Evolutionary conservation across 139 green algal genomes (phyloP), one percentile per base, ranked within the genome.

Genomic region (Mesotaenium endlicherianum): DNA sequence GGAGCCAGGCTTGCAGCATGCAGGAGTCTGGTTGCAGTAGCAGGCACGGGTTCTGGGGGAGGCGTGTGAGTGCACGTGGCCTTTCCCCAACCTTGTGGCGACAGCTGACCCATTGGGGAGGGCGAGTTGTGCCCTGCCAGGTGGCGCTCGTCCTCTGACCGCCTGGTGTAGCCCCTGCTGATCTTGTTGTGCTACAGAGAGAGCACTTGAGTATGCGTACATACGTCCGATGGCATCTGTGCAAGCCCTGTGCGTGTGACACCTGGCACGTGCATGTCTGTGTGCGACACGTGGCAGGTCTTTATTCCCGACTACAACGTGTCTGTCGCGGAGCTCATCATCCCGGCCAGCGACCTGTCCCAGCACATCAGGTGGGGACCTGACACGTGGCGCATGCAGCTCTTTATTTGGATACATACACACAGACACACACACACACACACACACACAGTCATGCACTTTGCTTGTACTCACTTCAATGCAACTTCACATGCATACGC

Each of bases 291-390:
- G 17, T 72, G 30, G 1, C 80, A 86, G 80, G 70, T 86, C 16
- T 99, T 99, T 89, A 78, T 99, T 70, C 95, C 96, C 67, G 95
- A 99, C 91, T 99, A 99, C 92, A 98, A 98, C 89, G 94, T 96
- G 4, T 90, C 79, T 14, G 77, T 93, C 50, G 92, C 94, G 0
- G 93, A 97, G 90, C 68, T 91, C 50, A 92, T 97, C 81, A 93
- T 97, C 78, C 93, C 93, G 30, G 93, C 76, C 68, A 91, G 90
- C 0, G 93, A 97, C 88, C 79, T 97, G 2, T 91, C 83, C 70
- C 93, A 97, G 90, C 94, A 97, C 81, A 97, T 97, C 81, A 93
- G 81, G 81, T 87, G 72, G 4, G 79, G 8, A 69, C 50, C 50
- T 64, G 20, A 64, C 26, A 64, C 20, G 20, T 64, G 20, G 20